Conservation (phyloP, 2,329 filamentous ascomycete species). For the Pleomassaria siparia region DNA sequence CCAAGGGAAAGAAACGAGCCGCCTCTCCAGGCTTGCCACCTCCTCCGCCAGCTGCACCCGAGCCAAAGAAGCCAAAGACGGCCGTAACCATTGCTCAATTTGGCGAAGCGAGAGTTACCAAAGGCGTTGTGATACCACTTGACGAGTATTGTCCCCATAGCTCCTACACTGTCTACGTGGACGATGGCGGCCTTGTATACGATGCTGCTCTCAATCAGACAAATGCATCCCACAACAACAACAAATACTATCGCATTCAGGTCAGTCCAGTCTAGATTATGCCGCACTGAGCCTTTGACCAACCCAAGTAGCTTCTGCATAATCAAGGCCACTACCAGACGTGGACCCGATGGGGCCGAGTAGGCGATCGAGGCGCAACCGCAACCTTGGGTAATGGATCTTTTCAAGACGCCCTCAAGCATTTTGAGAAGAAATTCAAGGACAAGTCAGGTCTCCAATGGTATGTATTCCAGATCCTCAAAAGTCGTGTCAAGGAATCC, state of each 20-base stretch:
- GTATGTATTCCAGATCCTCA: no score
- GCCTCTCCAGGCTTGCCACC: conserved; percentile 19
- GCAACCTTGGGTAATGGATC: conserved; percentile 44
- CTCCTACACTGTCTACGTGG: conserved; percentile 62
- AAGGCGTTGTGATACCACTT: conserved; percentile 47
- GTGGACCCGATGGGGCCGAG: conserved; percentile 82
- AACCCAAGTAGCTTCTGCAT: conserved; percentile 21
- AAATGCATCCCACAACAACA: conserved; percentile 70
- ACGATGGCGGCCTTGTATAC: conserved; percentile 66
- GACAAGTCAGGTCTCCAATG: conserved; percentile 57
- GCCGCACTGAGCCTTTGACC: conserved; percentile 28
- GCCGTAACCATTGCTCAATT: conserved; percentile 30
- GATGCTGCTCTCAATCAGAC: conserved; percentile 81
- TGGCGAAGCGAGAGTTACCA: conserved; percentile 49
- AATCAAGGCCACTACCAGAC: conserved; percentile 50
- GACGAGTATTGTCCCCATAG: conserved; percentile 47
- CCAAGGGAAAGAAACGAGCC: conserved; percentile 36
- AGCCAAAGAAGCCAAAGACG: conserved; percentile 12
- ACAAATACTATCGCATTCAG: conserved; percentile 81
- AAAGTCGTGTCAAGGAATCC: no score
- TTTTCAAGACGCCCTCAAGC: conserved; percentile 43
- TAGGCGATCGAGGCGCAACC: conserved; percentile 57
- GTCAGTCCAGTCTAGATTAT: conserved; percentile 35
- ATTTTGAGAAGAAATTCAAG: conserved; percentile 60
- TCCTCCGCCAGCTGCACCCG: background rate